Evolutionary conservation across 805 yeast species (phyloP).

Genomic region (Starmera caribaea): DNA sequence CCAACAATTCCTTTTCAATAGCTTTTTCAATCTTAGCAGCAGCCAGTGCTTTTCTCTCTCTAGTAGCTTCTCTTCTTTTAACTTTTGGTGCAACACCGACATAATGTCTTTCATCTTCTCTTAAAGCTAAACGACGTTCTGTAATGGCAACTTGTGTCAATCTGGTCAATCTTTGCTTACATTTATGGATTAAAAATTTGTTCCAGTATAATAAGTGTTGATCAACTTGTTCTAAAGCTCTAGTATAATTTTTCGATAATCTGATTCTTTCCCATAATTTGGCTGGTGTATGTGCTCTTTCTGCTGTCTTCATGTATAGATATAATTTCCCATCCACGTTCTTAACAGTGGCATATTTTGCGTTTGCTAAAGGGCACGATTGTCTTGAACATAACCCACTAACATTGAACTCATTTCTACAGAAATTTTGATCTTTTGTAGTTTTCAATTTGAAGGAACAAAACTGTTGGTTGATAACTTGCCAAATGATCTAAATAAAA

Average conservation of each 20-base stretch:
- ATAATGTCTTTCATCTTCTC: constrained; percentile 86
- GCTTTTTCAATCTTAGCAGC: constrained; percentile 97
- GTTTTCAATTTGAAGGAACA: constrained; percentile 92
- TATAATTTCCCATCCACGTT: constrained; percentile 71
- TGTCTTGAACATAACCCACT: constrained; percentile 88
- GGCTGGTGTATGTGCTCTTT: constrained; percentile 92
- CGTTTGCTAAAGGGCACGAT: constrained; percentile 94
- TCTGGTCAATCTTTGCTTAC: constrained; percentile 92
- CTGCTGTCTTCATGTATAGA: constrained; percentile 93
- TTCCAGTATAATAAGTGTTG: constrained; percentile 88
- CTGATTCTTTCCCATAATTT: constrained; percentile 93
- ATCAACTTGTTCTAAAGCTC: constrained; percentile 84
- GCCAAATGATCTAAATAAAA: constrained; percentile 81
- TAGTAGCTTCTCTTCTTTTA: constrained; percentile 83
- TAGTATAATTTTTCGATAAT: constrained; percentile 79
- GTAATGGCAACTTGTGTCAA: constrained; percentile 92
- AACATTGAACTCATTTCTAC: constrained; percentile 94
- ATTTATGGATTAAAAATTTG: constrained; percentile 79
- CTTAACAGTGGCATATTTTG: constrained; percentile 82
- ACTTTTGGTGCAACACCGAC: constrained; percentile 93
- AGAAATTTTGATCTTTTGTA: constrained; percentile 81
- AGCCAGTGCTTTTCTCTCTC: constrained; percentile 93
- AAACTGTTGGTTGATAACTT: constrained; percentile 88
- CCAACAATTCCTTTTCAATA: constrained; percentile 90
- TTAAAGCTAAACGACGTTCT: constrained; percentile 84